Evolutionary conservation across 495 filamentous ascomycete species (phyloP).

Genomic region (Lindgomyces ingoldianus): DNA sequence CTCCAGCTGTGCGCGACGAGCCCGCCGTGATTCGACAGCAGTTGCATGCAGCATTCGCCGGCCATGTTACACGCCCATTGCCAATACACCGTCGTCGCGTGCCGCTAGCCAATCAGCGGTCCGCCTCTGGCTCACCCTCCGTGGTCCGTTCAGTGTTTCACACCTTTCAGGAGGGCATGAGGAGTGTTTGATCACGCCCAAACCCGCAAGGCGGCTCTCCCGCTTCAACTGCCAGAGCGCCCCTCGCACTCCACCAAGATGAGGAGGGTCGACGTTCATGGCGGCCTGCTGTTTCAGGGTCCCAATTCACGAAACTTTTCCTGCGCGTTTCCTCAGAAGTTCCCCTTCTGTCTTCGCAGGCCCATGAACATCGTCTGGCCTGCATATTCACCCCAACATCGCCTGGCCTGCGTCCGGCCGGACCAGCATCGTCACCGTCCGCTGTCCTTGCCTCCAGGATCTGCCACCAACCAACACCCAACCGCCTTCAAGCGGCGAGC

Average conservation of each 20-base stretch:
- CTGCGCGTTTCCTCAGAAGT: neutral
- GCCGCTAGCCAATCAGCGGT: constrained; percentile 12
- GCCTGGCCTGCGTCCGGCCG: too few species aligned
- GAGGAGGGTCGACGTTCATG: constrained; percentile 10
- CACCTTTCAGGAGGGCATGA: neutral
- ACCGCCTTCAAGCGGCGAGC: neutral
- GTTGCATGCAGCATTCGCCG: constrained; percentile 8
- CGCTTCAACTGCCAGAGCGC: constrained; percentile 1
- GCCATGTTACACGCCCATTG: constrained; percentile 20
- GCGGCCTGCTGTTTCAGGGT: constrained; percentile 11
- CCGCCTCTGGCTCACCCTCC: neutral
- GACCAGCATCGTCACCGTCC: neutral
- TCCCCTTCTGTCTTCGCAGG: neutral
- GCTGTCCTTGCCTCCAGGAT: neutral
- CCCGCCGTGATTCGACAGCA: constrained; percentile 5
- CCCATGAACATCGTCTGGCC: neutral
- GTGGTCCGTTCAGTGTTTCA: constrained; percentile 24
- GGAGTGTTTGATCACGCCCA: constrained; percentile 25
- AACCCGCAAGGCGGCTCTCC: neutral
- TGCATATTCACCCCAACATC: neutral
- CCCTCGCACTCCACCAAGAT: neutral
- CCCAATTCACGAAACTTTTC: neutral
- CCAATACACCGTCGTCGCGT: constrained; percentile 20
- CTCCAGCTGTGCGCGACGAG: neutral
- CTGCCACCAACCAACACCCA: constrained; percentile 1